phyloP scores from a whole-genome alignment of 1,284 basidiomycete species.

The Amanita bisporigera region DNA sequence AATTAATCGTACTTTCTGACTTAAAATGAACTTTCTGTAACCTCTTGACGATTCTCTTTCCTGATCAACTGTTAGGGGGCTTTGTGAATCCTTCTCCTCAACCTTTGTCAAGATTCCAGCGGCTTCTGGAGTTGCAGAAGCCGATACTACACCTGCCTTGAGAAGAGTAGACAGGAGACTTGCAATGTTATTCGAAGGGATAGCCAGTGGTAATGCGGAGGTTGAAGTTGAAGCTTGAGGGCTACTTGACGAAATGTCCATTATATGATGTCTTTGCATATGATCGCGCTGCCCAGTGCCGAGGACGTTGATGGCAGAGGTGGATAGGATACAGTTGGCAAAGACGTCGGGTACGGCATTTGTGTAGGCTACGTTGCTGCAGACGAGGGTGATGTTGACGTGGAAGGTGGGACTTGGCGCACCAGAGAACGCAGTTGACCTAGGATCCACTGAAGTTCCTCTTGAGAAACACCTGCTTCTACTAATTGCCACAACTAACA shows the following conservation, averaged over 20 bases:
- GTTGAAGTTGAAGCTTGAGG: constrained; percentile 23
- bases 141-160: constrained; percentile 75
- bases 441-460: constrained; percentile 82
- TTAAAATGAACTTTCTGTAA: constrained; percentile 77
- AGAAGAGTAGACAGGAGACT: constrained; percentile 68
- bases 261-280: no score
- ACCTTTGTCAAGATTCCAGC: constrained; percentile 52
- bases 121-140: constrained; percentile 56
- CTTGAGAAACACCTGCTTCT: constrained; percentile 78
- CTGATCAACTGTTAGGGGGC: no score
- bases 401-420: constrained; percentile 49
- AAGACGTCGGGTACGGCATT: constrained; percentile 28
- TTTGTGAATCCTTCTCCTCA: no score
- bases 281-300: constrained; percentile 21
- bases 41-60: constrained; percentile 57
- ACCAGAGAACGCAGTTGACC: constrained; percentile 73
- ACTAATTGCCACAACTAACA: constrained; percentile 76
- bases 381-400: constrained; percentile 34
- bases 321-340: constrained; percentile 11
- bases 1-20: constrained; percentile 70
- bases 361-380: constrained; percentile 27
- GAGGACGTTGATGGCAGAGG: constrained; percentile 27
- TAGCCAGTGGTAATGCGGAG: constrained; percentile 33
- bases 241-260: not conserved
- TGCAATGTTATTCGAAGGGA: constrained; percentile 54